phyloP scores from a whole-genome alignment of 1,284 basidiomycete genomes.

The Naganishia liquefaciens region DNA sequence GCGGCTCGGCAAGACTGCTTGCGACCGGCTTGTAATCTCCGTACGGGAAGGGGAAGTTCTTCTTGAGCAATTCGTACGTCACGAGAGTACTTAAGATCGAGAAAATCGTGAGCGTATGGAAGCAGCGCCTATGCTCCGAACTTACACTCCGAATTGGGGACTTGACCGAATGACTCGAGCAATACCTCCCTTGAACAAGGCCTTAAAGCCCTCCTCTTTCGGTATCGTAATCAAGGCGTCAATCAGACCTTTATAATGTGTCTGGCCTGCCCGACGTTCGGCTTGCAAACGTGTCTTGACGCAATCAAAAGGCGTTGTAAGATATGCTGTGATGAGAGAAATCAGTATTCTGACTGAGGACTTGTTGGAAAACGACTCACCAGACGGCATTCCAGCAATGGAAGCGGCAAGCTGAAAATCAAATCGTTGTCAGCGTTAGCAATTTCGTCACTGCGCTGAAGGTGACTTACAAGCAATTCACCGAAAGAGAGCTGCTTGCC shows the following conservation, averaged over 20 bases:
- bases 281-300: constrained; percentile 98
- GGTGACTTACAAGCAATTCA: constrained; percentile 68
- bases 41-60: constrained; percentile 68
- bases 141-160: constrained; percentile 51
- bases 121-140: not conserved
- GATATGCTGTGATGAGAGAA: constrained; percentile 27
- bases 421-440: not conserved
- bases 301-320: constrained; percentile 62
- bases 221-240: constrained; percentile 92
- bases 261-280: constrained; percentile 90
- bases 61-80: constrained; percentile 79
- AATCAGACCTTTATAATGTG: constrained; percentile 83
- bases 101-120: constrained; percentile 37
- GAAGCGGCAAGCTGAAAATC: constrained; percentile 42
- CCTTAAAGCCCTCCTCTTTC: constrained; percentile 59
- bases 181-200: constrained; percentile 93
- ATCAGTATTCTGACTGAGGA: constrained; percentile 5
- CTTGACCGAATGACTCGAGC: constrained; percentile 76
- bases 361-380: not conserved
- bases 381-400: constrained; percentile 78
- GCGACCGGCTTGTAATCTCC: constrained; percentile 48
- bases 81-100: constrained; percentile 78
- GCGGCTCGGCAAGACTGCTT: constrained; percentile 64
- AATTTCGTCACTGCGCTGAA: too few species aligned
- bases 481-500: constrained; percentile 89